Base-by-base conservation (phyloP, 2,329 filamentous ascomycete species). In the Scopulariopsis brevicaulis region DNA sequence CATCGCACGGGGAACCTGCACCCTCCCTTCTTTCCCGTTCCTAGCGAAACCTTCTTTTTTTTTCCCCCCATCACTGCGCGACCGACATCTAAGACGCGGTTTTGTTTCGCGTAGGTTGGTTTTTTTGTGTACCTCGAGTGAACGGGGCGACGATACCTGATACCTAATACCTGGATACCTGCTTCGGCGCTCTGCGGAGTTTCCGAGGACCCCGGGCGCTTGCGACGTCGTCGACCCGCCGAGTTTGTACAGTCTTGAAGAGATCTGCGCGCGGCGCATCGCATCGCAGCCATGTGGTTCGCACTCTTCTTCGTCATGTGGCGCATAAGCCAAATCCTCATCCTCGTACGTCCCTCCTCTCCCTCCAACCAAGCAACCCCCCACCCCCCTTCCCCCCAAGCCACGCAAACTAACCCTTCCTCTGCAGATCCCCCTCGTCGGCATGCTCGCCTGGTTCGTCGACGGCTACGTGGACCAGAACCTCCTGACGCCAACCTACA, bases 371-470 rank as follows among this genome's bases (percentile, higher is more conserved):
- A 40, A n/a, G n/a, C n/a, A n/a, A n/a, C n/a, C n/a, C 10, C 22
- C 24, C 54, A 24, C 25, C 51, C 52, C 18, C 0, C 32, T 2
- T 18, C 28, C 37, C 37, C 25, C 34, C 7, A 50, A 15, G 2
- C 52, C 43, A 28, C 24, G 20, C 40, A 55, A 59, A 56, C 65
- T 57, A 34, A 59, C 53, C 18, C 40, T 54, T 18, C 24, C 37
- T 54, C 48, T 52, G n/a, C 62, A 86, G 83, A 84, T 85, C 67
- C 83, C 83, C 51, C 78, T 74, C 25, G 77, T 87, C 69, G 83
- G 84, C 71, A 85, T 87, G 79, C 79, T 86, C 57, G 77, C 81
- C 64, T 86, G 79, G 74, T 86, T 87, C 67, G 79, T 87, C 62
- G 70, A 85, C 69, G 75, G 77, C 63, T 86, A 81, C 70, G 76